Percentiles rank a stretch among this genome's conserved stretches.
Evolutionary conservation across 768 basidiomycete species (phyloP).

Genomic region (Hemileccinum impolitum): DNA sequence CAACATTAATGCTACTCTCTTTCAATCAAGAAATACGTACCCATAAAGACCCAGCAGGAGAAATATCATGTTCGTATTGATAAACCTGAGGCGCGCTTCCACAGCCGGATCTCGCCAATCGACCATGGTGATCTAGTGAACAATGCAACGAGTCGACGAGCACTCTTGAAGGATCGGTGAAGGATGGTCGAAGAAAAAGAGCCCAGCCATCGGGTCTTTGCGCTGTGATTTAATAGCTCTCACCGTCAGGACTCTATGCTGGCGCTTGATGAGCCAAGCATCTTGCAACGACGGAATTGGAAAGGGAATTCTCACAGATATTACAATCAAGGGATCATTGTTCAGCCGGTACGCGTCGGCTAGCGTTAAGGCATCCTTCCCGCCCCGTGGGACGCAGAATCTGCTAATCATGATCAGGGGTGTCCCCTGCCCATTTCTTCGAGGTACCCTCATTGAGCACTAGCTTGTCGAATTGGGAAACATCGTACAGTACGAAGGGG

Average conservation of each 20-base stretch:
- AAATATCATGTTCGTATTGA: slow-evolving; percentile 9
- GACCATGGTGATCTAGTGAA: slow-evolving; percentile 14
- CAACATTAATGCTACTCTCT: not conserved
- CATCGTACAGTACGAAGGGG: too few species aligned
- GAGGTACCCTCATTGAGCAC: too few species aligned
- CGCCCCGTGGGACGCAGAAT: not conserved
- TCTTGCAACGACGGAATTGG: not conserved
- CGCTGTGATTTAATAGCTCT: not conserved
- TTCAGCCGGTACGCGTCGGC: not conserved
- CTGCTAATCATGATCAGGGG: too few species aligned
- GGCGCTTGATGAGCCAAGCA: not conserved
- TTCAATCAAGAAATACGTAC: slow-evolving; percentile 4
- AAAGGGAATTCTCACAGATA: slow-evolving; percentile 8
- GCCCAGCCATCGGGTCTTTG: not conserved
- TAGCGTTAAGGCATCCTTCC: not conserved
- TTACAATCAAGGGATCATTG: slow-evolving; percentile 4
- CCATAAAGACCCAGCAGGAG: slow-evolving; percentile 23
- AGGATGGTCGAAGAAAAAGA: not conserved
- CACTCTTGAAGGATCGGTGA: not conserved
- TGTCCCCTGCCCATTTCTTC: too few species aligned
- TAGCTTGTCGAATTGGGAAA: too few species aligned
- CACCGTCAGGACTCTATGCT: not conserved
- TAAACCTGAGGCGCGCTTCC: not conserved
- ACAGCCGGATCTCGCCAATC: slow-evolving; percentile 9
- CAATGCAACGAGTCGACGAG: not conserved